phyloP scores from a whole-genome alignment of 2,329 filamentous ascomycete species.

The Paraconiothyrium brasiliense region DNA sequence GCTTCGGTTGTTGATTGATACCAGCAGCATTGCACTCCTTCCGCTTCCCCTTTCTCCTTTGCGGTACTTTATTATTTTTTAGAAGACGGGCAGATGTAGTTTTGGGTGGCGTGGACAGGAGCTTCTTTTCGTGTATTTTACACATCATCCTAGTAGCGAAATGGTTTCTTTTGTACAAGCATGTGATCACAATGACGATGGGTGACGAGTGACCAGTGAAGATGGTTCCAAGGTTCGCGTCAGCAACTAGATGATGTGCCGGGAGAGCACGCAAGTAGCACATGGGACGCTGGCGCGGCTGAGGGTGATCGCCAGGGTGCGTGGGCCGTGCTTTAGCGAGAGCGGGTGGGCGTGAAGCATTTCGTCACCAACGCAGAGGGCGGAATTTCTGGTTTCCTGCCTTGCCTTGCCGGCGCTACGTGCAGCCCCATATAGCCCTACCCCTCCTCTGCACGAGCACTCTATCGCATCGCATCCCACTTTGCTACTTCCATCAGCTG shows the following conservation, averaged over 20 bases:
- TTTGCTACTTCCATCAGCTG: neutral
- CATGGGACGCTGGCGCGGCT: conserved; percentile 24
- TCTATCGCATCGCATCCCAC: conserved; percentile 2
- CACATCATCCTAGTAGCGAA: conserved; percentile 52
- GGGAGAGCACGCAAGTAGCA: conserved; percentile 14
- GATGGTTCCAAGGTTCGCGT: neutral
- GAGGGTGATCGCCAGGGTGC: conserved; percentile 42
- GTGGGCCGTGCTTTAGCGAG: conserved; percentile 27
- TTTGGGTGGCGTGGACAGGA: conserved; percentile 38
- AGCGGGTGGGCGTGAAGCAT: conserved; percentile 34
- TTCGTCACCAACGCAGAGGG: conserved; percentile 46
- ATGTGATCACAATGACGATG: conserved; percentile 1
- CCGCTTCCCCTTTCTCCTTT: conserved; percentile 43
- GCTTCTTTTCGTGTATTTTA: conserved; percentile 54
- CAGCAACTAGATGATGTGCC: conserved; percentile 18
- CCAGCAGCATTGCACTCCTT: conserved; percentile 56
- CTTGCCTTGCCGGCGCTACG: conserved; percentile 26
- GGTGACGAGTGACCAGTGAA: conserved; percentile 1
- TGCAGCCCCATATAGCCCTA: conserved; percentile 34
- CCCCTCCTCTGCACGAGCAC: neutral
- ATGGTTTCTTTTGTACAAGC: conserved; percentile 47
- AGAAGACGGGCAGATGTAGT: conserved; percentile 48
- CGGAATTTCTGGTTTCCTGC: conserved; percentile 45
- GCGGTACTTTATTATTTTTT: conserved; percentile 47
- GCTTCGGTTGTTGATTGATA: conserved; percentile 55